Conservation (phyloP, 331 rosid species). For the Phaseolus coccineus region DNA sequence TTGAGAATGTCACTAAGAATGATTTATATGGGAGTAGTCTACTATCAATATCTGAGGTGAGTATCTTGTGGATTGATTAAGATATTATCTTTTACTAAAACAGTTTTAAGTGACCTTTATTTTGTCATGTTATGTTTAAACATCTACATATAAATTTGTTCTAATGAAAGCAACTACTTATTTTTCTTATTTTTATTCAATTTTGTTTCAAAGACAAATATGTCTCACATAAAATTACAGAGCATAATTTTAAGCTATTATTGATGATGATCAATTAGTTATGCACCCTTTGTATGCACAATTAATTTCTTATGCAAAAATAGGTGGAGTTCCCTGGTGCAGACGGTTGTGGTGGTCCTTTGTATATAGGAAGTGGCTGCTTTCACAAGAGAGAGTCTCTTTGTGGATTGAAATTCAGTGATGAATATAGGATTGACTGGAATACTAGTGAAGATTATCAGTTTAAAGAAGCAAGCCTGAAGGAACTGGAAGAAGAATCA, state of each 20-base stretch:
- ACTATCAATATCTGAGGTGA: constrained; percentile 10
- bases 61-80: not conserved
- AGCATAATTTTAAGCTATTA: not conserved
- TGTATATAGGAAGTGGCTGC: constrained; percentile 75
- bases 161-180: too few species aligned
- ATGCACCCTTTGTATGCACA: too few species aligned
- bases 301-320: not conserved
- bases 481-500: constrained; percentile 56
- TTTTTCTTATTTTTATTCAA: too few species aligned
- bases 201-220: too few species aligned
- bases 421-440: constrained; percentile 47
- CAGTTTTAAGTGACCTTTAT: too few species aligned
- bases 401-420: constrained; percentile 60
- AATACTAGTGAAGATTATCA: constrained; percentile 26
- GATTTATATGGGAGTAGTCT: constrained; percentile 58
- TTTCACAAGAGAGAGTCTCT: constrained; percentile 77
- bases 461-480: constrained; percentile 24
- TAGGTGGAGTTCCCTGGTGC: constrained; percentile 68
- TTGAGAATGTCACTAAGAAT: constrained; percentile 66
- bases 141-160: too few species aligned
- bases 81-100: too few species aligned
- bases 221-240: too few species aligned
- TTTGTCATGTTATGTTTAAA: too few species aligned
- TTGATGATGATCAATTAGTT: not conserved
- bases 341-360: constrained; percentile 79